phyloP scores from a whole-genome alignment of 306 rosid species.

The Rosa rugosa region DNA sequence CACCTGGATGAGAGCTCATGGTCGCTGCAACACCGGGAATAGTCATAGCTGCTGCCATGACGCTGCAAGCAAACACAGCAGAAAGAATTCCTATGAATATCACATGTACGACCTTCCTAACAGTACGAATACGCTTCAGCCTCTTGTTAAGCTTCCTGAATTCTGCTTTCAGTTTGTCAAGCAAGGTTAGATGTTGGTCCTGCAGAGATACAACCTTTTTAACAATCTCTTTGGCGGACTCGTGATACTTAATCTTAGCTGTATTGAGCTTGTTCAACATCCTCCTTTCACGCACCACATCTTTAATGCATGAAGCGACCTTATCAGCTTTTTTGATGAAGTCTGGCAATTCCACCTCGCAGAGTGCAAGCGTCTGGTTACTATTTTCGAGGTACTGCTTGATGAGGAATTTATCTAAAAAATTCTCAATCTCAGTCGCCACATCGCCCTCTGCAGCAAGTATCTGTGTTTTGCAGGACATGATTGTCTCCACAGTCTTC shows the following conservation, averaged over 20 bases:
- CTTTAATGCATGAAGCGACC: background rate
- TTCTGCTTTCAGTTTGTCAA: background rate
- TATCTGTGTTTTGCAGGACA: background rate
- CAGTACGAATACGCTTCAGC: background rate
- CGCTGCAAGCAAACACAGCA: background rate
- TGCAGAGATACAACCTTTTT: background rate
- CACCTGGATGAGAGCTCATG: background rate
- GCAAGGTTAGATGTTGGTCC: background rate
- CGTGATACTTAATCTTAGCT: background rate
- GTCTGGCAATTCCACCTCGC: background rate
- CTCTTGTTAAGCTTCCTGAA: background rate
- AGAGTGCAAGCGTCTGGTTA: background rate
- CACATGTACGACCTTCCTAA: background rate
- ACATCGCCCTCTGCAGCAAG: background rate
- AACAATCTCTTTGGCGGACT: background rate
- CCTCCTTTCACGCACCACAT: background rate
- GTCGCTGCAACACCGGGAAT: too few relatives aligned
- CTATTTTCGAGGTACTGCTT: background rate
- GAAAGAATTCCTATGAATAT: background rate
- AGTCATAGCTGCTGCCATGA: background rate
- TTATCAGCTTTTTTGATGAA: background rate
- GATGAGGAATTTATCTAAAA: background rate
- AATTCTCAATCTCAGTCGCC: background rate
- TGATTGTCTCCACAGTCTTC: background rate
- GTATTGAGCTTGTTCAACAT: background rate